phyloP scores from a whole-genome alignment of 306 rosid species.

The Inga oerstediana region DNA sequence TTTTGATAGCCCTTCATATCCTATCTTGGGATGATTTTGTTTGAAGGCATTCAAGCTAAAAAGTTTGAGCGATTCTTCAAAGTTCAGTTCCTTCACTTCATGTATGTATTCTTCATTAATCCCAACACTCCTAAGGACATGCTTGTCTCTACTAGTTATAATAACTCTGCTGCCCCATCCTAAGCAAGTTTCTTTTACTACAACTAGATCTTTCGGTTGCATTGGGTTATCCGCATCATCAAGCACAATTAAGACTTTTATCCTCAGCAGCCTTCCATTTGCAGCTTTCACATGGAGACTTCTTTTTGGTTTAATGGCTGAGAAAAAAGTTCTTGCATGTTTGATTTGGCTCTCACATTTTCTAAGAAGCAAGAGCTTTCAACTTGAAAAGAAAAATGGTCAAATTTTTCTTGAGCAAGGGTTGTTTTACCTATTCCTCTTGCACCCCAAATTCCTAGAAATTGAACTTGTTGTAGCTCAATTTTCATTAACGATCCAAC shows the following conservation, averaged over 20 bases:
- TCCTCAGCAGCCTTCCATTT: conserved; percentile 20
- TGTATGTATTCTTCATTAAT: not conserved
- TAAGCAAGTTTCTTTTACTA: not conserved
- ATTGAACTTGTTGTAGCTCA: not conserved
- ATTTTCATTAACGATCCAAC: not conserved
- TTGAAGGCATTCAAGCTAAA: conserved; percentile 29
- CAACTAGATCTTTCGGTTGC: not conserved
- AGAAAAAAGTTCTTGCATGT: conserved; percentile 8
- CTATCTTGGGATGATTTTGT: conserved; percentile 4
- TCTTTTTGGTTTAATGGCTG: not conserved
- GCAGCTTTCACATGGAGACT: not conserved
- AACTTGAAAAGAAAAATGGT: conserved; percentile 4
- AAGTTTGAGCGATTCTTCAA: conserved; percentile 37
- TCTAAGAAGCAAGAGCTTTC: conserved; percentile 32
- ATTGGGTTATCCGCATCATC: conserved; percentile 27
- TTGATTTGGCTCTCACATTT: conserved; percentile 24
- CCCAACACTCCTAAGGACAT: not conserved
- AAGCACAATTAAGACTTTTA: conserved; percentile 31
- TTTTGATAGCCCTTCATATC: conserved; percentile 27
- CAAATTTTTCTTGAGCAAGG: conserved; percentile 7
- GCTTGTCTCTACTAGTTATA: conserved; percentile 35
- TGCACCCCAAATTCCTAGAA: conserved; percentile 32
- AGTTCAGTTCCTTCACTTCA: conserved; percentile 28
- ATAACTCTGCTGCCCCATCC: conserved; percentile 34
- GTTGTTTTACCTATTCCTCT: conserved; percentile 29